Base-by-base conservation (phyloP, 1,284 basidiomycete genomes). In the Leccinum solheimii region DNA sequence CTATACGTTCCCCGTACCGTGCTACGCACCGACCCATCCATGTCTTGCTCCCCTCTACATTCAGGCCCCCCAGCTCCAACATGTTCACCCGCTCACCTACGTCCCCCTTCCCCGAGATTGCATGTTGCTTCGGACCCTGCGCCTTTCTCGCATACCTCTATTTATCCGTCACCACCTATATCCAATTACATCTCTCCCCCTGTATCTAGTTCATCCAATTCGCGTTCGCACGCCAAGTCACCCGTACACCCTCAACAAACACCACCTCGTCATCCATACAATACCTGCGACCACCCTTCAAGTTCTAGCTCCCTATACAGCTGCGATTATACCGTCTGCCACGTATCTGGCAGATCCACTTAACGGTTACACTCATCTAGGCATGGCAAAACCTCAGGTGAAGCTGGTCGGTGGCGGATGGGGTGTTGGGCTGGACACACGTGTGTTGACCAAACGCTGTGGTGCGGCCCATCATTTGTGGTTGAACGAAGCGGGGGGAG, bases 361-460 rank as follows among this genome's bases (percentile, higher is more conserved):
- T 56, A 91, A 91, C 67, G 83, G 82, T 1, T 91, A 91, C 65
- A 86, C 88, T 0, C 85, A 87, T 62, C 78, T 88, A 14, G 87
- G 88, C 16, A 83, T 88, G 79, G 90, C 88, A 40, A 89, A 88
- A 66, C 87, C 86, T 0, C 89, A 88, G 66, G 95, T 97, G 0
- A 90, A 93, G 63, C 81, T 92, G 7, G 75, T 98, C 1, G 91
- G 91, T 0, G 87, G 88, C 0, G 94, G 93, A 0, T 80, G 96
- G 63, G 89, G 89, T 64, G 75, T 97, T 13, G 90, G 91, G 3
- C 79, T 98, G 38, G 96, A 98, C 68, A 84, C 91, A 0, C 79
- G 23, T 23, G 23, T 23, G 23, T 23, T 23, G 23, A 23, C 23
- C 23, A 23, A 23, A 23, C 23, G 23, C 23, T 23, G 23, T 23